These are phyloP conservation scores for Arthrobotrys sinensis DNA, from an alignment of 2,329 filamentous ascomycete species.

Conservation along the genomic window DNA sequence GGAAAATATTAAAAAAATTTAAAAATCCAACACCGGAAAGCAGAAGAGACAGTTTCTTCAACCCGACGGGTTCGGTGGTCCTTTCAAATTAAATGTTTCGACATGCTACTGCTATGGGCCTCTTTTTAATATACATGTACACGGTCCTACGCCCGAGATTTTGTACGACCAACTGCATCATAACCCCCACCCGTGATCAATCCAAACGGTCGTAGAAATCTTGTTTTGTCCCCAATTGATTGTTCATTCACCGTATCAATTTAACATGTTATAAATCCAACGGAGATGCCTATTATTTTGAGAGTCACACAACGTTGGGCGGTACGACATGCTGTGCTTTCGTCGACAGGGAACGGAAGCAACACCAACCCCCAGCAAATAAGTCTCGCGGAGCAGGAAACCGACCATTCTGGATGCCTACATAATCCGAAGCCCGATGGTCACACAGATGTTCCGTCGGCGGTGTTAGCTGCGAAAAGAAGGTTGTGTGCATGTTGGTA, in stretches of 20 bases:
- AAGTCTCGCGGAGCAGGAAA: background rate
- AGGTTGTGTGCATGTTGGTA: constrained; percentile 50
- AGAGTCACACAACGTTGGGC: constrained; percentile 12
- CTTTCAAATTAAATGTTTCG: constrained; percentile 45
- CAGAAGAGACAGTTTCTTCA: background rate
- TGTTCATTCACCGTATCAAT: background rate
- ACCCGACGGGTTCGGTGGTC: constrained; percentile 23
- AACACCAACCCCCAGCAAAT: constrained; percentile 34
- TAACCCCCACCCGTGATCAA: constrained; percentile 18
- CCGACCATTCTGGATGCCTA: constrained; percentile 31
- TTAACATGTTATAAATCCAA: constrained; percentile 23
- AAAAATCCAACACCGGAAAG: constrained; percentile 3
- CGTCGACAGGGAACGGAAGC: constrained; percentile 31
- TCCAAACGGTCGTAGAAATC: constrained; percentile 17
- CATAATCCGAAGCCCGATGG: constrained; percentile 52
- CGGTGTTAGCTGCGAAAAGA: constrained; percentile 37
- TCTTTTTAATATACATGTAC: background rate
- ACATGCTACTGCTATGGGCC: background rate
- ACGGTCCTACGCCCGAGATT: constrained; percentile 22
- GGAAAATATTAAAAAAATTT: background rate
- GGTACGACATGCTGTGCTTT: constrained; percentile 17
- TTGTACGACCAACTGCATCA: constrained; percentile 30
- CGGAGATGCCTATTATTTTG: constrained; percentile 24
- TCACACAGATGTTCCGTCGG: constrained; percentile 32
- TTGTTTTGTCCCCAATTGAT: constrained; percentile 23